A percentile compares a stretch with the other conserved stretches of the same genome.
Evolutionary conservation across 306 rosid species (phyloP).

Genomic region (Alnus rubra): DNA sequence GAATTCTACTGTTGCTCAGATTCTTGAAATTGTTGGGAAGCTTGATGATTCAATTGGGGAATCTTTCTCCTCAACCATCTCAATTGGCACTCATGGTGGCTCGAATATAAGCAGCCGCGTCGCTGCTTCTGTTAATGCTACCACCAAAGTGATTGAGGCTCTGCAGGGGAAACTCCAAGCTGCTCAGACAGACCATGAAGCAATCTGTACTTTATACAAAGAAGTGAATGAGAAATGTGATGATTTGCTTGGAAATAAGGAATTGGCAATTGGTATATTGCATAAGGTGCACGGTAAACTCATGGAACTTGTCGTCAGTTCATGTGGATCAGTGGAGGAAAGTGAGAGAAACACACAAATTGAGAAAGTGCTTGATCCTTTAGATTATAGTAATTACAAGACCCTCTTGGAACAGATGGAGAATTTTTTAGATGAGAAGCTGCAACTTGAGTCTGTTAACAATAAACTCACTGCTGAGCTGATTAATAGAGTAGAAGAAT

Average conservation of each 20-base stretch:
- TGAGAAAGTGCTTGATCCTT: constrained; percentile 55
- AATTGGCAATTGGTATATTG: constrained; percentile 52
- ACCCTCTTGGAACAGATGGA: constrained; percentile 54
- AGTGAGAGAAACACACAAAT: constrained; percentile 39
- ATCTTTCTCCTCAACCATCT: constrained; percentile 28
- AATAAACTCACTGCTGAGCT: constrained; percentile 61
- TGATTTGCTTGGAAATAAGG: constrained; percentile 63
- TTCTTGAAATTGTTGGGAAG: constrained; percentile 58
- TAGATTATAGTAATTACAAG: constrained; percentile 57
- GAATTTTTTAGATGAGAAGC: constrained; percentile 45
- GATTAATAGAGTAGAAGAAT: constrained; percentile 52
- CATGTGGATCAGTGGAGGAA: constrained; percentile 50
- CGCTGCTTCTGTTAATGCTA: constrained; percentile 58
- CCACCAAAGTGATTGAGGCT: constrained; percentile 62
- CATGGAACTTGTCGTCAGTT: constrained; percentile 44
- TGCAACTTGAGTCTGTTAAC: constrained; percentile 60
- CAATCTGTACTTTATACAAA: constrained; percentile 44
- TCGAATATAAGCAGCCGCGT: constrained; percentile 34
- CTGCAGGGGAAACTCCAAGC: constrained; percentile 63
- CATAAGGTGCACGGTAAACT: constrained; percentile 53
- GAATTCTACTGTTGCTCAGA: constrained; percentile 48
- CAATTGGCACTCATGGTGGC: constrained; percentile 28
- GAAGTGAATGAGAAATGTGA: constrained; percentile 57
- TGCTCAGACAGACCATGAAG: constrained; percentile 49
- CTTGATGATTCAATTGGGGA: constrained; percentile 60